phyloP scores from a whole-genome alignment of 495 filamentous ascomycete genomes.

The Penicillium ochrochloron region DNA sequence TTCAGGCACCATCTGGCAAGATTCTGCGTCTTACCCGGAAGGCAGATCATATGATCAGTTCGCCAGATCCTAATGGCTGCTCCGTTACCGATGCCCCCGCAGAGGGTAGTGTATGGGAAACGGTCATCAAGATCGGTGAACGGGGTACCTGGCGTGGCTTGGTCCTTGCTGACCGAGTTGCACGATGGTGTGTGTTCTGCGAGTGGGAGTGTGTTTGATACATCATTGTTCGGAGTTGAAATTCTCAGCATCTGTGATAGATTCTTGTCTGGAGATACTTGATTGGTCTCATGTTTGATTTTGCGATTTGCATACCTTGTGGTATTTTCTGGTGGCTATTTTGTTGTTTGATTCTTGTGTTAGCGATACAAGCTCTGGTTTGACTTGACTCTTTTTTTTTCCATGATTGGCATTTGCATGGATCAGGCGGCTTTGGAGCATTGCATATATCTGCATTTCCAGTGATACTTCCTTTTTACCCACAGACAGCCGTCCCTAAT shows the following conservation, averaged over 20 bases:
- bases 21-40: slow-evolving; percentile 90
- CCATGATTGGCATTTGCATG: slow-evolving; percentile 38
- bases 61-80: slow-evolving; percentile 47
- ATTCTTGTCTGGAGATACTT: neutral
- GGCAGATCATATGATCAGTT: slow-evolving; percentile 67
- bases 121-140: slow-evolving; percentile 96
- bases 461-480: slow-evolving; percentile 8
- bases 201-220: slow-evolving; percentile 80
- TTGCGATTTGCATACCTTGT: slow-evolving; percentile 18
- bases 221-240: slow-evolving; percentile 12
- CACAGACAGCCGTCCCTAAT: slow-evolving; percentile 7
- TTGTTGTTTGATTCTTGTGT: slow-evolving; percentile 12
- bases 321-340: slow-evolving; percentile 4
- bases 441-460: slow-evolving; percentile 35
- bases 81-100: slow-evolving; percentile 58
- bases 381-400: slow-evolving; percentile 7
- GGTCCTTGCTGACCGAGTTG: slow-evolving; percentile 92
- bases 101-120: slow-evolving; percentile 92
- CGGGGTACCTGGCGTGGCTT: slow-evolving; percentile 88
- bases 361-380: slow-evolving; percentile 14
- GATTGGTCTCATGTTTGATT: slow-evolving; percentile 18
- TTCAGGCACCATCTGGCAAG: slow-evolving; percentile 94
- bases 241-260: slow-evolving; percentile 10
- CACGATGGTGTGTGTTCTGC: slow-evolving; percentile 97
- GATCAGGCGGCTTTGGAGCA: slow-evolving; percentile 32